phyloP scores from a whole-genome alignment of 2,329 filamentous ascomycete genomes.

The Akanthomyces dipterigenus region DNA sequence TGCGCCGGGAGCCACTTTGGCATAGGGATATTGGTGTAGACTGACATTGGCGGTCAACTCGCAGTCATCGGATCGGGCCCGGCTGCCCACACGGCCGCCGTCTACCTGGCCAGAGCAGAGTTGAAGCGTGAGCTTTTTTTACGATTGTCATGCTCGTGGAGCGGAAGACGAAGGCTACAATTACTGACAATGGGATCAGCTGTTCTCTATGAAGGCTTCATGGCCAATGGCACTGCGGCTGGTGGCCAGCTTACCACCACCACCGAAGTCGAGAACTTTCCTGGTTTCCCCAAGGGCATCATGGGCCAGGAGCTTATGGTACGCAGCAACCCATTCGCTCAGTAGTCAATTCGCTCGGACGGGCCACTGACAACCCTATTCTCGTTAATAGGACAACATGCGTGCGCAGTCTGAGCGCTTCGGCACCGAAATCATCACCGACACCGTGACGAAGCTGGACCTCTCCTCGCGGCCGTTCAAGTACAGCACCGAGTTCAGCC shows the following conservation, averaged over 20 bases:
- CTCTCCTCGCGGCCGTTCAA: slow-evolving; percentile 80
- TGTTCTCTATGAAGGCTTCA: slow-evolving; percentile 94
- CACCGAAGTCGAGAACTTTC: slow-evolving; percentile 97
- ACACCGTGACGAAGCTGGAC: slow-evolving; percentile 87
- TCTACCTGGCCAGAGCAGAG: slow-evolving; percentile 93
- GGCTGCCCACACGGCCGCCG: slow-evolving; percentile 92
- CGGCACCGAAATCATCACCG: slow-evolving; percentile 86
- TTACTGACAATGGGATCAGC: slow-evolving; percentile 36
- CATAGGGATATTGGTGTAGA: not conserved
- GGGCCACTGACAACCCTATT: not conserved
- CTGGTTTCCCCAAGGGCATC: slow-evolving; percentile 85
- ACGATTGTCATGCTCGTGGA: not conserved
- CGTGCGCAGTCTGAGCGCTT: slow-evolving; percentile 83
- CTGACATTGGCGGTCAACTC: not conserved
- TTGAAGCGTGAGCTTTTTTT: slow-evolving; percentile 59
- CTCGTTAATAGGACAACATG: slow-evolving; percentile 71
- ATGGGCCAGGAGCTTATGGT: slow-evolving; percentile 84
- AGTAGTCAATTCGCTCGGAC: no score
- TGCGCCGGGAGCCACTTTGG: not conserved
- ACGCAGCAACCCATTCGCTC: slow-evolving; percentile 17
- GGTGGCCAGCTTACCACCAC: slow-evolving; percentile 97
- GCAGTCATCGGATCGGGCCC: slow-evolving; percentile 86
- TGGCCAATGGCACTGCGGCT: slow-evolving; percentile 92
- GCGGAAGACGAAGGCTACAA: not conserved
- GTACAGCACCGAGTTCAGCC: slow-evolving; percentile 85